These are phyloP conservation scores for Monosporozyma solicola DNA, from an alignment of 805 yeast species.

Conservation along the genomic window DNA sequence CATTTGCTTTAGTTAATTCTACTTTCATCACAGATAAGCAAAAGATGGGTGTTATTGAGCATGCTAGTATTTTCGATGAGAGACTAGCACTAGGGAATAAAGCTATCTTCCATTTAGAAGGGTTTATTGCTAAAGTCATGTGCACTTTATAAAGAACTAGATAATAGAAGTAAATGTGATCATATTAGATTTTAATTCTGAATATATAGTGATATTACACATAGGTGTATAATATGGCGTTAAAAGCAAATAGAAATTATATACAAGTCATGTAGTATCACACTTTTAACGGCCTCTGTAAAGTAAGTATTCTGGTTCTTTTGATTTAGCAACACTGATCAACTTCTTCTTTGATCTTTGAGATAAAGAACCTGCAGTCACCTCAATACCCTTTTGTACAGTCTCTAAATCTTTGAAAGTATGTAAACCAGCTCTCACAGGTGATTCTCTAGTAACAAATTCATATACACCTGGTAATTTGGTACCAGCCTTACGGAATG, in stretches of 20 bases:
- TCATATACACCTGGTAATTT: conserved; percentile 91
- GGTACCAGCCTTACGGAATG: conserved; percentile 79
- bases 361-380: conserved; percentile 25
- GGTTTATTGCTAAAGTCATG: conserved; percentile 85
- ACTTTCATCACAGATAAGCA: conserved; percentile 17
- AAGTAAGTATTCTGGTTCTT: conserved; percentile 43
- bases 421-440: conserved; percentile 65
- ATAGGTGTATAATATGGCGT: background rate
- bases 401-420: conserved; percentile 35
- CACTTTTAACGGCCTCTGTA: conserved; percentile 49
- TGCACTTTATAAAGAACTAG: conserved; percentile 43
- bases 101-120: conserved; percentile 90
- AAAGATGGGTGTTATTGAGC: conserved; percentile 42
- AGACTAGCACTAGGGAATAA: conserved; percentile 78
- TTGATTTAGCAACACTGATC: conserved; percentile 44
- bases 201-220: background rate
- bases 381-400: conserved; percentile 40
- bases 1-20: conserved; percentile 37
- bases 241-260: conserved; percentile 4
- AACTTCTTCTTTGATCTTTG: conserved; percentile 58
- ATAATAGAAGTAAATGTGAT: background rate
- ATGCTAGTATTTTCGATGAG: conserved; percentile 70
- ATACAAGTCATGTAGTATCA: conserved; percentile 6
- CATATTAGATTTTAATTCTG: background rate
- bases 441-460: conserved; percentile 55